phyloP scores from a whole-genome alignment of 2,329 filamentous ascomycete genomes.

The Sporothrix luriei region DNA sequence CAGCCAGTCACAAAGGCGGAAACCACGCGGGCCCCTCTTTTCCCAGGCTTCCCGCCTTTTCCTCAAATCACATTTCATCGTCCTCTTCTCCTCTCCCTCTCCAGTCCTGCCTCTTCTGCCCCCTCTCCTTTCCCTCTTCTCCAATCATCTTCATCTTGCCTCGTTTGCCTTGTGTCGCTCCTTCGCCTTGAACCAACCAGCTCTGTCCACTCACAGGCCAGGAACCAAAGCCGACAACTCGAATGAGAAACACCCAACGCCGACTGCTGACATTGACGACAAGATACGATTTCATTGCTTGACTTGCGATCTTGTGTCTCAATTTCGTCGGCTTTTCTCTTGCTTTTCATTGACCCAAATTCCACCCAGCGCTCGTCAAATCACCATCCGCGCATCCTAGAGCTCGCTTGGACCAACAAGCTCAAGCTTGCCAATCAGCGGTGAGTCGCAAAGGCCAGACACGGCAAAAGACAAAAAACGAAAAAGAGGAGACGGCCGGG shows the following conservation, averaged over 20 bases:
- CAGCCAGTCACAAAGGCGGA: conserved; percentile 53
- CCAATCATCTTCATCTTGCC: conserved; percentile 48
- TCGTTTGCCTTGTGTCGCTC: conserved; percentile 35
- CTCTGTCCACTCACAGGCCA: conserved; percentile 28
- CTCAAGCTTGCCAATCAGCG: conserved; percentile 33
- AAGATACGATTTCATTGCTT: not conserved
- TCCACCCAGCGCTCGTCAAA: conserved; percentile 10
- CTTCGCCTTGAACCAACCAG: not conserved
- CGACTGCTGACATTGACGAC: not conserved
- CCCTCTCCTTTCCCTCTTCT: conserved; percentile 49
- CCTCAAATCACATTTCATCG: conserved; percentile 57
- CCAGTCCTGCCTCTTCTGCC: conserved; percentile 41
- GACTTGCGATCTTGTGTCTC: not conserved
- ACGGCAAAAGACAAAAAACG: not conserved
- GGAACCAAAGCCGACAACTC: not conserved
- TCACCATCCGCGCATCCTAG: conserved; percentile 27
- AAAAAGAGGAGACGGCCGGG: conserved; percentile 14
- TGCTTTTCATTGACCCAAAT: not conserved
- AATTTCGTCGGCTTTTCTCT: not conserved
- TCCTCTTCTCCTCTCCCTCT: not conserved
- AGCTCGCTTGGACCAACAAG: conserved; percentile 24
- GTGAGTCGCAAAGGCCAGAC: conserved; percentile 31
- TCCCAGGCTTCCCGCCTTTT: conserved; percentile 34
- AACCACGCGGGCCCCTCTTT: conserved; percentile 43
- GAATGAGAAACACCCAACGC: conserved; percentile 18